phyloP scores from a whole-genome alignment of 208 protist genomes.

The Leishmania tarentolae region DNA sequence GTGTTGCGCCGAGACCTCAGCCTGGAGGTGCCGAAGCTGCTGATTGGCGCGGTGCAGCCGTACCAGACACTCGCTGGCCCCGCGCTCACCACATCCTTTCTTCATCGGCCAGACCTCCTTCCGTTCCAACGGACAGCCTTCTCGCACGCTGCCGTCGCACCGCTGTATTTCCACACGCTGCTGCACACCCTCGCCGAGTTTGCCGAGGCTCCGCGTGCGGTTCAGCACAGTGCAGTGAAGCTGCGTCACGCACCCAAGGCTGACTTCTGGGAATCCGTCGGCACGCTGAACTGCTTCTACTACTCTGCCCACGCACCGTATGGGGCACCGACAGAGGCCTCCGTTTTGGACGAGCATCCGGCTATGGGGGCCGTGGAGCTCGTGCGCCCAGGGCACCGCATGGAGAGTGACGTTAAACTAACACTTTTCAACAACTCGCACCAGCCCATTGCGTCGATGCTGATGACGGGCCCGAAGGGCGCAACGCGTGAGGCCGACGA shows the following conservation, averaged over 20 bases:
- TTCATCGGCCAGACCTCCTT: slow-evolving; percentile 54
- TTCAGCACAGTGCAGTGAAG: slow-evolving; percentile 47
- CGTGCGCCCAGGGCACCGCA: slow-evolving; percentile 47
- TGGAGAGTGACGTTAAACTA: slow-evolving; percentile 65
- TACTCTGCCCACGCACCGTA: slow-evolving; percentile 37
- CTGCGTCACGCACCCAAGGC: slow-evolving; percentile 51
- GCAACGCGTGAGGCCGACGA: background rate
- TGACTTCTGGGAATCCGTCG: slow-evolving; percentile 75
- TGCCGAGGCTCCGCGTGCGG: slow-evolving; percentile 61
- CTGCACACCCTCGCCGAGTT: slow-evolving; percentile 83
- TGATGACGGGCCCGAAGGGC: slow-evolving; percentile 52
- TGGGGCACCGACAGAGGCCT: background rate
- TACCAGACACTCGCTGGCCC: slow-evolving; percentile 85
- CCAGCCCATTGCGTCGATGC: slow-evolving; percentile 60
- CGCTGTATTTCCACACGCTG: slow-evolving; percentile 78
- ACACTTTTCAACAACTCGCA: slow-evolving; percentile 61
- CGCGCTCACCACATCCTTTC: slow-evolving; percentile 71
- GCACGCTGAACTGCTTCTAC: slow-evolving; percentile 76
- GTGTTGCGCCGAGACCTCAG: slow-evolving; percentile 30
- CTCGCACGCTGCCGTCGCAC: slow-evolving; percentile 40
- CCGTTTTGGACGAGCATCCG: slow-evolving; percentile 35
- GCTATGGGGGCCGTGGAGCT: slow-evolving; percentile 80
- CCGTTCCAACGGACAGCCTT: slow-evolving; percentile 72
- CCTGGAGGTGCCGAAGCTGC: slow-evolving; percentile 59
- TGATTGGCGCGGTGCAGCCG: slow-evolving; percentile 76